Evolutionary conservation across 2,329 filamentous ascomycete genomes (phyloP), one percentile per base, ranked within the genome.

Genomic region (Biscogniauxia marginata): DNA sequence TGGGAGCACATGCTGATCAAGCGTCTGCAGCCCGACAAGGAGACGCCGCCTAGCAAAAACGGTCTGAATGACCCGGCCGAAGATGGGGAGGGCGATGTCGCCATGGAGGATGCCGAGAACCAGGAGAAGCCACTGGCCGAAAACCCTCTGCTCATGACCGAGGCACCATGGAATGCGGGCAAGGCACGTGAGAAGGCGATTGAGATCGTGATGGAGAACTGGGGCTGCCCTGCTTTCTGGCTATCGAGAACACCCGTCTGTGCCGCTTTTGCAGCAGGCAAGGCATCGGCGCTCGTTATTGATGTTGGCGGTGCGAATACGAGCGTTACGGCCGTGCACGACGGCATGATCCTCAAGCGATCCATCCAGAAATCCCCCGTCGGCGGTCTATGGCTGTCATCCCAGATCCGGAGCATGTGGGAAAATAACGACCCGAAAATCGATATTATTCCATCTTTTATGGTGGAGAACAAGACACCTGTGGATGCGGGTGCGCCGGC

Each of bases 191-290:
- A 99, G 77, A 96, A 95, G 83, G 88, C 89, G 44, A 93, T 97
- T 67, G 95, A 99, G 77, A 86, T 98, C 61, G 92, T 91, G 57
- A 97, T 99, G 88, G 95, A 99, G 80, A 90, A 86, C 70, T 99
- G 95, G 92, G 93, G 91, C 23, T 89, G 89, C 54, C 95, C 95
- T 18, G 95, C 95, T 4, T 98, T 97, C 74, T 99, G 93, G 83
- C 80, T 98, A 59, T 91, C 91, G 61, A 87, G 91, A 69, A 96
- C 87, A 52, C 92, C 93, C 22, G 93, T 97, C 46, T 83, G 97
- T 71, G 87, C 93, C 53, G 90, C 93, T 19, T 98, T 97, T 71
- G 92, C 92, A 18, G 89, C 91, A 16, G 95, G 95, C 62, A 98
- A 97, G 75, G 88, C 93, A 0, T 96, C 91, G 4, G 93, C 93